A percentile compares a stretch with the other conserved stretches of the same genome.
These are phyloP conservation scores for Aspergillus flavus DNA, from an alignment of 2,329 filamentous ascomycete genomes.

Conservation along the genomic window DNA sequence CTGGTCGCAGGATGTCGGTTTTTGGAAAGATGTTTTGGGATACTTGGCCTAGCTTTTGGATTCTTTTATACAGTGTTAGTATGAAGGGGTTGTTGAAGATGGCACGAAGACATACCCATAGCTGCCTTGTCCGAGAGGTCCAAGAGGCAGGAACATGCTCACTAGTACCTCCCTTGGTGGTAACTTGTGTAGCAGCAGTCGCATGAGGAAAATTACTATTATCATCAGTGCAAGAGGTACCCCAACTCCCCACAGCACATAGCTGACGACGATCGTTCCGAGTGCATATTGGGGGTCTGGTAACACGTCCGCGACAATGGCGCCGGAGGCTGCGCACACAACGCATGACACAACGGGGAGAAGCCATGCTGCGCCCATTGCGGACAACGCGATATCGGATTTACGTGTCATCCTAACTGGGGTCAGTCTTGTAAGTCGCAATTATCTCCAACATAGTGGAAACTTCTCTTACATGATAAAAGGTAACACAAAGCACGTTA, in stretches of 20 bases:
- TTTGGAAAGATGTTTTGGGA: conserved; percentile 34
- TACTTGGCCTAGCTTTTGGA: conserved; percentile 53
- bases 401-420: conserved; percentile 9
- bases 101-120: conserved; percentile 44
- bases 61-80: conserved; percentile 21
- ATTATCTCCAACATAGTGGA: not conserved
- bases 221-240: conserved; percentile 62
- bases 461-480: conserved; percentile 50
- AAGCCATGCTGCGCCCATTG: conserved; percentile 59
- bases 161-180: conserved; percentile 68
- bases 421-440: not conserved
- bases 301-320: conserved; percentile 60
- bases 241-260: conserved; percentile 70
- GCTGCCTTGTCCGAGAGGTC: conserved; percentile 66
- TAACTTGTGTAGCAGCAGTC: conserved; percentile 65
- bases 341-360: conserved; percentile 67
- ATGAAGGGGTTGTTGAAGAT: no score
- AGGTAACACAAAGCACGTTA: conserved; percentile 56
- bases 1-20: conserved; percentile 24
- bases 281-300: conserved; percentile 57
- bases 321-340: conserved; percentile 64
- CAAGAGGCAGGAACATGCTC: conserved; percentile 67
- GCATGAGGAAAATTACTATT: conserved; percentile 69
- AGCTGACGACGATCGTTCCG: conserved; percentile 63
- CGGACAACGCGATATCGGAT: conserved; percentile 39